Evolutionary conservation across 306 rosid species (phyloP).

Genomic region (Cicer yamashitae): DNA sequence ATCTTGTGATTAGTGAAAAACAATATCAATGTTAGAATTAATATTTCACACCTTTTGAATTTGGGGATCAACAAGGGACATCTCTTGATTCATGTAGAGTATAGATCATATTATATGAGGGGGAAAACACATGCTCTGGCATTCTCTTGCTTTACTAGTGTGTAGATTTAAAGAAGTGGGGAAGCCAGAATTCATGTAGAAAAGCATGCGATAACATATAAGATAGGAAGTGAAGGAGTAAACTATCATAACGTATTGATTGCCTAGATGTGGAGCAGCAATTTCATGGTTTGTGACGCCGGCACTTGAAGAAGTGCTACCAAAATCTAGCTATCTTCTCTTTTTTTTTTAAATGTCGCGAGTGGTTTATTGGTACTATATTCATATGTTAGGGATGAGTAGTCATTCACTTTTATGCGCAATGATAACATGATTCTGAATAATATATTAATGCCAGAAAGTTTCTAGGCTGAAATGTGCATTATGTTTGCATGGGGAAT

Average conservation of each 20-base stretch:
- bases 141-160: slow-evolving; percentile 15
- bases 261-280: slow-evolving; percentile 7
- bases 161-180: slow-evolving; percentile 3
- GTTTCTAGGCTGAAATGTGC: slow-evolving; percentile 14
- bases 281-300: slow-evolving; percentile 8
- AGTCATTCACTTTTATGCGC: not conserved
- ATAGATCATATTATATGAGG: slow-evolving; percentile 13
- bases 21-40: not conserved
- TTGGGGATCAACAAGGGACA: not conserved
- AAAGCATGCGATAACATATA: slow-evolving; percentile 31
- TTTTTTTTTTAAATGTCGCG: not conserved
- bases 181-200: not conserved
- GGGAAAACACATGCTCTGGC: not conserved
- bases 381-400: slow-evolving; percentile 19
- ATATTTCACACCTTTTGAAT: slow-evolving; percentile 6
- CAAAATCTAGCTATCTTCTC: slow-evolving; percentile 25
- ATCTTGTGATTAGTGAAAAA: not conserved
- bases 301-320: slow-evolving; percentile 20
- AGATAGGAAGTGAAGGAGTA: not conserved
- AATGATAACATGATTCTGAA: slow-evolving; percentile 20
- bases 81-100: slow-evolving; percentile 3
- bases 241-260: not conserved
- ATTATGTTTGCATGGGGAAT: not conserved
- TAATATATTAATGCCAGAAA: slow-evolving; percentile 8
- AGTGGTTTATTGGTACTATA: not conserved